Evolutionary conservation across 2,329 filamentous ascomycete genomes (phyloP).

Genomic region (Beauveria australis): DNA sequence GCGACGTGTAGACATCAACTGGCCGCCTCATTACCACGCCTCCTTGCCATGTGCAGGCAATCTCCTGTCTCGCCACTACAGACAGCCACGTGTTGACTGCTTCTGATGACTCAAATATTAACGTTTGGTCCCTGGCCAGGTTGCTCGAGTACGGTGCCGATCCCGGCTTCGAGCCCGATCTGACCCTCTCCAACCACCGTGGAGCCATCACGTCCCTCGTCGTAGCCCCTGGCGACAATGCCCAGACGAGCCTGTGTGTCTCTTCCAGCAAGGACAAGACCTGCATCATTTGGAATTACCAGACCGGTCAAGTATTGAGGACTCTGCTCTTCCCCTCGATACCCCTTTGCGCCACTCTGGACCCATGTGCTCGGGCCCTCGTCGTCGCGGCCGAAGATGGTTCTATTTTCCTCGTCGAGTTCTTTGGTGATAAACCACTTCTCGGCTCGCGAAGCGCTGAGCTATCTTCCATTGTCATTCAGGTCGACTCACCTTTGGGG

Average conservation of each 20-base stretch:
- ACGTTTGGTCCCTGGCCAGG: slow-evolving; percentile 78
- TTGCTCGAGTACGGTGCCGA: slow-evolving; percentile 55
- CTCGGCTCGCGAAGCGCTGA: slow-evolving; percentile 45
- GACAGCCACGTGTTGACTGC: slow-evolving; percentile 68
- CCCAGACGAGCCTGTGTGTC: slow-evolving; percentile 70
- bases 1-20: slow-evolving; percentile 51
- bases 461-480: slow-evolving; percentile 49
- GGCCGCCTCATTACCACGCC: slow-evolving; percentile 69
- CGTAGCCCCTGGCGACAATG: slow-evolving; percentile 57
- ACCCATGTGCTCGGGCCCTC: slow-evolving; percentile 75
- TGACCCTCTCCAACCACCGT: slow-evolving; percentile 70
- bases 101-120: slow-evolving; percentile 79
- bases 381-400: slow-evolving; percentile 77
- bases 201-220: slow-evolving; percentile 60
- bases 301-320: slow-evolving; percentile 64
- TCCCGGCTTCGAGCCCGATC: slow-evolving; percentile 58
- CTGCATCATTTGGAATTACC: slow-evolving; percentile 88
- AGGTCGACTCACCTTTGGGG: slow-evolving; percentile 45
- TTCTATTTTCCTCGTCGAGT: slow-evolving; percentile 69
- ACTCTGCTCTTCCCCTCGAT: slow-evolving; percentile 72
- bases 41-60: slow-evolving; percentile 69
- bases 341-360: slow-evolving; percentile 65
- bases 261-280: slow-evolving; percentile 82
- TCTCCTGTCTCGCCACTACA: slow-evolving; percentile 67
- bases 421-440: slow-evolving; percentile 50